Base-by-base conservation (phyloP, 805 yeast species). In the Candida hungchunana region DNA sequence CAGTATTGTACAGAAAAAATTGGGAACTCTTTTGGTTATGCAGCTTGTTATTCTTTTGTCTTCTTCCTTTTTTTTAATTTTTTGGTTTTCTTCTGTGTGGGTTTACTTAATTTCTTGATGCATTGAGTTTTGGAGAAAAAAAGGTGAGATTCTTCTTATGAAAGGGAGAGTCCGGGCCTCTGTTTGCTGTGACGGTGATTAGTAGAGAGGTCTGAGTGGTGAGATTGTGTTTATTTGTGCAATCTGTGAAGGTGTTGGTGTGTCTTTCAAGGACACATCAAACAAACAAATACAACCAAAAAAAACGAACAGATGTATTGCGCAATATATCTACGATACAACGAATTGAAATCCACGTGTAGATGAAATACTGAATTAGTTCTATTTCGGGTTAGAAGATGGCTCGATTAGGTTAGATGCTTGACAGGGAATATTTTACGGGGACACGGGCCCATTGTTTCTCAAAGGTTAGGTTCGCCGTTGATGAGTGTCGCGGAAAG, bases 271-370 rank as follows among this genome's bases (percentile, higher is more conserved):
- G 23, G 8, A 20, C 23, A 8, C 23, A 8, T 4, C 6, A 14
- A 18, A 13, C 11, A 12, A 25, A 5, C 23, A 25, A 21, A 26
- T 24, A 35, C 32, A 28, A 36, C 35, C 29, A 37, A 33, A 38
- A 37, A 32, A 37, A 36, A 14, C 11, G 15, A 9, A 25, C n/a
- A 25, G 39, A 23, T 42, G 29, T 42, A 22, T 36, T 35, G 16
- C 24, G 34, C 34, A 39, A 42, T 42, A 42, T 39, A 38, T 39
- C 46, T 42, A 42, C 29, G 46, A 42, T 42, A 42, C 43, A 39
- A 42, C 35, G 42, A 36, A n/a, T n/a, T n/a, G n/a, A n/a, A n/a
- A n/a, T n/a, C n/a, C n/a, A n/a, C n/a, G n/a, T n/a, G n/a, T n/a
- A n/a, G n/a, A n/a, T n/a, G n/a, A n/a, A n/a, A n/a, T n/a, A n/a